Percentiles rank a stretch among this genome's conserved stretches.
These are phyloP conservation scores for Margaritispora aquatica DNA, from an alignment of 495 filamentous ascomycete genomes.

Conservation along the genomic window DNA sequence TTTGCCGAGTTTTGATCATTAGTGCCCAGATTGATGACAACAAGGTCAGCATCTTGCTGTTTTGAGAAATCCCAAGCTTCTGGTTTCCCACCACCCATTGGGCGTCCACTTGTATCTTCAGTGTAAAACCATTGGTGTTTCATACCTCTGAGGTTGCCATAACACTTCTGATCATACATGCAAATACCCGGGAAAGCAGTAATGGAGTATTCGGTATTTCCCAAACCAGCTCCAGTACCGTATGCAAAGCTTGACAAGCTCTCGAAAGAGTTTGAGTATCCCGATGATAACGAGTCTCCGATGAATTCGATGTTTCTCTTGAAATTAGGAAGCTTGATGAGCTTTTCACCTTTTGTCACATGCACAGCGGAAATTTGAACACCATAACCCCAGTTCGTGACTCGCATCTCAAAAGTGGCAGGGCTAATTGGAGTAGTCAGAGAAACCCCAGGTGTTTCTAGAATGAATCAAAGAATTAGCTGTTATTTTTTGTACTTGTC, in stretches of 20 bases:
- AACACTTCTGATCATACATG: conserved; percentile 51
- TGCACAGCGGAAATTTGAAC: conserved; percentile 54
- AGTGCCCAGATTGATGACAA: conserved; percentile 62
- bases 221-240: conserved; percentile 51
- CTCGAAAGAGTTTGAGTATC: conserved; percentile 61
- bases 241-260: conserved; percentile 41
- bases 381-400: conserved; percentile 63
- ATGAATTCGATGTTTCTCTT: conserved; percentile 57
- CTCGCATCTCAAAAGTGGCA: conserved; percentile 45
- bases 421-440: conserved; percentile 34
- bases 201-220: conserved; percentile 57
- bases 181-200: conserved; percentile 60
- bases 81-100: conserved; percentile 40
- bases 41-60: conserved; percentile 56
- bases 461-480: no score
- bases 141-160: conserved; percentile 47
- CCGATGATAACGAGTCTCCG: conserved; percentile 51
- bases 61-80: conserved; percentile 55
- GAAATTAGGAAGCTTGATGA: conserved; percentile 46
- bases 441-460: conserved; percentile 34
- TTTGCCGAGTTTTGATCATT: conserved; percentile 59
- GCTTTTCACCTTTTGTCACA: conserved; percentile 36
- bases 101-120: conserved; percentile 50
- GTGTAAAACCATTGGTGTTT: conserved; percentile 62
- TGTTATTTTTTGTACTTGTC: no score